Conservation (phyloP, 306 rosid genomes). For the Amphicarpaea edgeworthii region DNA sequence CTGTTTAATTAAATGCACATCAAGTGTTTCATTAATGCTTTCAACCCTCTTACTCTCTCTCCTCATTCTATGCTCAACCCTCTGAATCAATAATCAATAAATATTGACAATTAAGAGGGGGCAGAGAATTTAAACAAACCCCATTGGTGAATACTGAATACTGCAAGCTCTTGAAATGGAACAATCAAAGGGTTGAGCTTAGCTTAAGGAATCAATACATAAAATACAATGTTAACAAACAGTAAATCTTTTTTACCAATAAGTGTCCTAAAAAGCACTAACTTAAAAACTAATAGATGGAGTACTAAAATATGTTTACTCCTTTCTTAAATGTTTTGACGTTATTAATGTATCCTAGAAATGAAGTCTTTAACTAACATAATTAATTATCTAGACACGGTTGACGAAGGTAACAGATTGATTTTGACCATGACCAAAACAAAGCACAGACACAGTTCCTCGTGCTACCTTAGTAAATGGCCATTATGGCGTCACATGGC, state of each 20-base stretch:
- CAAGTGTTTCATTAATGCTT: neutral
- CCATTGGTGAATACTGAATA: neutral
- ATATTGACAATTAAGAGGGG: neutral
- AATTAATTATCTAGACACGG: neutral
- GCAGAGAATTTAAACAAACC: neutral
- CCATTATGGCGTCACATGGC: slow-evolving; percentile 34
- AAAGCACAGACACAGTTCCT: too few relatives aligned
- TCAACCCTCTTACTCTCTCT: neutral
- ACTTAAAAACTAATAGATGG: neutral
- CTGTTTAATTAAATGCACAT: neutral
- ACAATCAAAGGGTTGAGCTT: neutral
- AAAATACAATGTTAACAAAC: neutral
- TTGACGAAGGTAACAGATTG: neutral
- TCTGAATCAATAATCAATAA: neutral
- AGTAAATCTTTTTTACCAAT: neutral
- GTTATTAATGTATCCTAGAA: too few relatives aligned
- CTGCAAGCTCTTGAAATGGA: neutral
- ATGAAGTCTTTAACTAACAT: neutral
- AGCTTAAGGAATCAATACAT: neutral
- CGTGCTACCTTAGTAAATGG: neutral
- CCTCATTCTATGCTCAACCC: neutral
- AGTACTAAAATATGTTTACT: neutral
- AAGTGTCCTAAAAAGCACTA: neutral
- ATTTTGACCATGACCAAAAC: neutral
- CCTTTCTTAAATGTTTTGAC: neutral